Base-by-base conservation (phyloP, 768 basidiomycete genomes). In the Boletus reticulatus region DNA sequence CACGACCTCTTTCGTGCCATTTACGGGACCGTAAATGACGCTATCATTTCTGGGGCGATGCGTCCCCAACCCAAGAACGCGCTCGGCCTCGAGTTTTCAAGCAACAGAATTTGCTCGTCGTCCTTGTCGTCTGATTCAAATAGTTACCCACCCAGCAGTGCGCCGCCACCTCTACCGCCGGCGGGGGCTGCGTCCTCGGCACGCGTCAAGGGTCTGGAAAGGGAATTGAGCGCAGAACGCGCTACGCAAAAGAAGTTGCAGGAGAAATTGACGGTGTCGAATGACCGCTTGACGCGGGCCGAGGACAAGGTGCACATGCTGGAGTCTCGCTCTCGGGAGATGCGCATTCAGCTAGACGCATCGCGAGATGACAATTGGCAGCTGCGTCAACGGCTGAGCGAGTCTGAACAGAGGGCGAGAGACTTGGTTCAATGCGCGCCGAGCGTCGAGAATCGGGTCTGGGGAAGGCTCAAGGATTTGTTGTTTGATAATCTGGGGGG, bases 1-100 rank as follows among this genome's bases (percentile, higher is more conserved):
- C 57, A 66, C 32, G 63, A 59, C 9, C 71, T 71, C n/a, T 72
- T 71, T 55, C 67, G 69, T 6, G 54, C 65, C 17, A 56, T 71
- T 29, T 71, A 72, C 20, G 69, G 71, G 42, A 64, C 57, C 2
- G 57, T 61, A 41, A 65, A 58, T 47, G 57, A 67, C 13, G 46
- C 46, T 4, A 53, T 70, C 50, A 4, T 70, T 36, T 43, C 63
- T 32, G 57, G 58, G 17, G 51, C 62, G 20, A 43, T 48, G 39
- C 60, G 55, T 47, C 44, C 59, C 43, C 46, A 52, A 27, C 34
- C 51, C 38, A 50, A 50, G 20, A 71, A 69, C 24, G 61, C 57
- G 8, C 61, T 71, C 37, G 69, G 65, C 20, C 60, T 69, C 44
- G 64, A 69, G 22, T 71, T 69, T 53, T 36, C 60, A 29, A 50